Evolutionary conservation across 495 filamentous ascomycete species (phyloP).

Genomic region (Durotheca rogersii): DNA sequence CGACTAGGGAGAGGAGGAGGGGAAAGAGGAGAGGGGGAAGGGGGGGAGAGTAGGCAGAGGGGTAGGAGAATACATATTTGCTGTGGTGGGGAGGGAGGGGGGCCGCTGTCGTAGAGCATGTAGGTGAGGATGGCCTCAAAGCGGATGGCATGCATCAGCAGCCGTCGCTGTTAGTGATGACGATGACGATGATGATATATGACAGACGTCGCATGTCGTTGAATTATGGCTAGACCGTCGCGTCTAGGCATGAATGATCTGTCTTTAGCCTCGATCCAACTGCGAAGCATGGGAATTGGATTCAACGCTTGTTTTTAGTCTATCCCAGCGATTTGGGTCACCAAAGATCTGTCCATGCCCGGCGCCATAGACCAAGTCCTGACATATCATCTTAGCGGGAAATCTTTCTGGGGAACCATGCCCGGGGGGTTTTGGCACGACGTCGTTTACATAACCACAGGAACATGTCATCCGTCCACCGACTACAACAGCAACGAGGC

Average conservation of each 20-base stretch:
- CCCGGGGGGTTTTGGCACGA: conserved; percentile 7
- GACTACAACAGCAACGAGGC: no score
- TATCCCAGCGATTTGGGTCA: conserved; percentile 38
- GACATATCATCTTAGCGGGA: conserved; percentile 39
- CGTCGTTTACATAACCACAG: conserved; percentile 12
- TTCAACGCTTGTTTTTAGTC: conserved; percentile 38
- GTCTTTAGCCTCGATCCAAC: conserved; percentile 31
- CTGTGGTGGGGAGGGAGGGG: background rate
- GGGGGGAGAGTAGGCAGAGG: background rate
- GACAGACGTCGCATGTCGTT: conserved; percentile 22
- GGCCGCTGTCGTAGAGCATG: no score
- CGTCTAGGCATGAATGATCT: conserved; percentile 31
- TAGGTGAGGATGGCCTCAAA: no score
- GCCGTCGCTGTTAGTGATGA: background rate
- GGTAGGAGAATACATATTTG: no score
- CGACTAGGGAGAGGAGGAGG: conserved; percentile 6
- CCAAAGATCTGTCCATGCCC: conserved; percentile 36
- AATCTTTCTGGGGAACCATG: conserved; percentile 40
- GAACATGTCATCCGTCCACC: no score
- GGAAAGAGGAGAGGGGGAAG: background rate
- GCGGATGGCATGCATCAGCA: background rate
- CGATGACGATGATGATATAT: conserved; percentile 4
- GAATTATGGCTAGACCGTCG: conserved; percentile 27
- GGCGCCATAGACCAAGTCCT: conserved; percentile 30
- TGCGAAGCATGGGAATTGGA: conserved; percentile 34